These are phyloP conservation scores for Colletotrichum chlorophyti DNA, from an alignment of 2,329 filamentous ascomycete genomes.

Conservation along the genomic window DNA sequence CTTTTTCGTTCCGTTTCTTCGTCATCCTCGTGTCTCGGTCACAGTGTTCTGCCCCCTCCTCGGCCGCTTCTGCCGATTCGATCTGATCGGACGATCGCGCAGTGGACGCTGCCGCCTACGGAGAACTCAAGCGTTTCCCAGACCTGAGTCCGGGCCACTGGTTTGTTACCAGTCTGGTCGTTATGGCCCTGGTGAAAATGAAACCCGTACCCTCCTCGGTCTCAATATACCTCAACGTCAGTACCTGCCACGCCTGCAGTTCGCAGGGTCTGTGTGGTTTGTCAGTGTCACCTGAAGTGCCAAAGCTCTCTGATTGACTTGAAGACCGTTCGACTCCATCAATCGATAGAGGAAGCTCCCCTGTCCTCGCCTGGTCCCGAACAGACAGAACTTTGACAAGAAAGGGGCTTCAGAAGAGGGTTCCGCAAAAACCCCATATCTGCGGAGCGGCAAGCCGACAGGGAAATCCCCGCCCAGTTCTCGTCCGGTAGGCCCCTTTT, in stretches of 20 bases:
- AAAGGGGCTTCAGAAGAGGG: constrained; percentile 1
- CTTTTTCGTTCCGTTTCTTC: too few relatives aligned
- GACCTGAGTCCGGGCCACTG: neutral
- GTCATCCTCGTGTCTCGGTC: constrained; percentile 11
- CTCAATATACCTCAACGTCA: neutral
- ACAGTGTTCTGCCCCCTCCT: constrained; percentile 7
- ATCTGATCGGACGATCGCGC: constrained; percentile 7
- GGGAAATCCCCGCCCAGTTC: neutral
- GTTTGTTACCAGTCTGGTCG: neutral
- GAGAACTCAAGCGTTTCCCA: too few relatives aligned
- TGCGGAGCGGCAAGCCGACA: constrained; percentile 7
- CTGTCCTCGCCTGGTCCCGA: neutral
- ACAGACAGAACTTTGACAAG: neutral
- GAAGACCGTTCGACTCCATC: neutral
- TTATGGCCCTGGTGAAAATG: neutral
- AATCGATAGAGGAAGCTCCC: neutral
- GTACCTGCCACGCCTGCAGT: constrained; percentile 5
- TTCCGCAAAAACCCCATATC: neutral
- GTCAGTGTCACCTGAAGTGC: constrained; percentile 5
- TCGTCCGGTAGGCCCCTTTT: neutral
- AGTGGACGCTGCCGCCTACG: neutral
- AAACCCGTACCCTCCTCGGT: neutral
- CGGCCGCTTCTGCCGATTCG: constrained; percentile 18
- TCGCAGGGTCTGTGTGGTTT: constrained; percentile 3
- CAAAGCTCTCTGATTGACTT: constrained; percentile 11